These are phyloP conservation scores for Apiotrichum laibachii DNA, from an alignment of 1,284 basidiomycete genomes.

Conservation along the genomic window DNA sequence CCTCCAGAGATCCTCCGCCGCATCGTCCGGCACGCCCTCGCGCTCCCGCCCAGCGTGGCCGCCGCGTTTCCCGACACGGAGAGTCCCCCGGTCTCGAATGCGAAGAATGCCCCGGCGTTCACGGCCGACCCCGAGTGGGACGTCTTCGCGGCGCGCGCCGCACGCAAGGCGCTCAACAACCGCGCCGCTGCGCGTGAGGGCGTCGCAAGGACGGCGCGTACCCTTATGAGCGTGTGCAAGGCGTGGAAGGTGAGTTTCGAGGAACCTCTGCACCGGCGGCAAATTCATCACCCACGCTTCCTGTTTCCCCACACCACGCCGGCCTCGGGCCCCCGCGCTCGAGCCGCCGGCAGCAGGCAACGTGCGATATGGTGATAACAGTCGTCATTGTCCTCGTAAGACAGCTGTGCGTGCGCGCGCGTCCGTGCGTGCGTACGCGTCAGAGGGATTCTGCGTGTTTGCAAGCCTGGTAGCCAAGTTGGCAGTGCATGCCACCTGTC, in stretches of 20 bases:
- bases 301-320: too few species aligned
- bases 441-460: not conserved
- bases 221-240: slow-evolving; percentile 65
- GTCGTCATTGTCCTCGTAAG: too few species aligned
- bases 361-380: too few species aligned
- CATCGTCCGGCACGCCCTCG: slow-evolving; percentile 35
- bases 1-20: slow-evolving; percentile 30
- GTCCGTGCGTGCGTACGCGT: too few species aligned
- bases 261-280: too few species aligned
- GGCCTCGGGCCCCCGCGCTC: not conserved
- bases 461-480: not conserved
- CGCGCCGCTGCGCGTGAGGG: slow-evolving; percentile 5
- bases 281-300: too few species aligned
- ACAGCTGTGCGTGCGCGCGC: too few species aligned
- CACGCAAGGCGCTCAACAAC: slow-evolving; percentile 2
- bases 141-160: slow-evolving; percentile 26
- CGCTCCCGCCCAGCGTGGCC: slow-evolving; percentile 18
- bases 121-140: slow-evolving; percentile 28
- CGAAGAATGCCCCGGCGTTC: not conserved
- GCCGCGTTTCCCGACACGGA: not conserved
- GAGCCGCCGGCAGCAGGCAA: not conserved
- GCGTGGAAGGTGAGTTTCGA: slow-evolving; percentile 62
- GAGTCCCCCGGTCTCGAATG: too few species aligned
- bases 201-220: slow-evolving; percentile 11
- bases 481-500: too few species aligned